Conservation (phyloP, 495 filamentous ascomycete genomes). For the Entonaema liquescens region DNA sequence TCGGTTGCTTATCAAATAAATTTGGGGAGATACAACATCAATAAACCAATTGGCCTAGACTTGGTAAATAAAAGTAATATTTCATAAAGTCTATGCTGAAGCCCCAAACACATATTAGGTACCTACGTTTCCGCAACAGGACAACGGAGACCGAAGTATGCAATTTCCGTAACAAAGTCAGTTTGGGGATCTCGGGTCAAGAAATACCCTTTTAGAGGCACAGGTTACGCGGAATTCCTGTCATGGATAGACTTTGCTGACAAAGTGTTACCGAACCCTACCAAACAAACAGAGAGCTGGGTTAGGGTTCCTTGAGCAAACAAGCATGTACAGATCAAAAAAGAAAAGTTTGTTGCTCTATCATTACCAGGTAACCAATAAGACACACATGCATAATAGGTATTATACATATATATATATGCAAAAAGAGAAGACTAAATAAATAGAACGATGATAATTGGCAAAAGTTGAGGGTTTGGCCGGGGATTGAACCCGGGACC, state of each 20-base stretch:
- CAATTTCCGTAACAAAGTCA: not conserved
- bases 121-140: not conserved
- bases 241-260: too few species aligned
- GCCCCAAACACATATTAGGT: not conserved
- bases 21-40: not conserved
- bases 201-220: not conserved
- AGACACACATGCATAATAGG: too few species aligned
- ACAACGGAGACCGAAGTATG: not conserved
- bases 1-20: not conserved
- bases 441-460: not conserved
- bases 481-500: conserved; percentile 39
- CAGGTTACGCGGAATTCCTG: too few species aligned
- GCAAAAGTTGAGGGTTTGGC: conserved; percentile 25
- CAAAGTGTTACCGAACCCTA: not conserved
- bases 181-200: not conserved
- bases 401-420: too few species aligned
- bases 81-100: not conserved
- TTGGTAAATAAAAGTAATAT: too few species aligned
- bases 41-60: not conserved
- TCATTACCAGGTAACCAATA: too few species aligned
- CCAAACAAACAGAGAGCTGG: not conserved
- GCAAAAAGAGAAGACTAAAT: not conserved
- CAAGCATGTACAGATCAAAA: too few species aligned
- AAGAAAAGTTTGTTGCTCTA: too few species aligned
- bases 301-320: too few species aligned